Base-by-base conservation (phyloP, 2,329 filamentous ascomycete species). In the Pseudogymnoascus sp. region DNA sequence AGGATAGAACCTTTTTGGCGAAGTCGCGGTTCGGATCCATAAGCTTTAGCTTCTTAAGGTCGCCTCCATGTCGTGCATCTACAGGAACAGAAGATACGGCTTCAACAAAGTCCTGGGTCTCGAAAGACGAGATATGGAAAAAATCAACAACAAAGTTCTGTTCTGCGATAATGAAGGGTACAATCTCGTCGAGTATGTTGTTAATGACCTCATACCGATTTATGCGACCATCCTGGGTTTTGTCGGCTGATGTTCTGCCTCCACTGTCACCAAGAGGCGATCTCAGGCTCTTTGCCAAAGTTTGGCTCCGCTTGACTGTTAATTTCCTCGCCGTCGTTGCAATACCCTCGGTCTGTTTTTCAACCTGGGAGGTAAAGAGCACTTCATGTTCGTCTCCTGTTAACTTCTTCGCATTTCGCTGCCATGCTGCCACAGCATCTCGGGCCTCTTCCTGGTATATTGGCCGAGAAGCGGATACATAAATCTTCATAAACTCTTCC, bases 81-180 rank as follows among this genome's bases (percentile, higher is more conserved):
- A 92, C 91, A 23, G 82, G 78, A 1, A 80, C 80, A 1, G 83
- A 81, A 19, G 83, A 80, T 17, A 97, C 88, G 2, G 88, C 83
- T 68, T 97, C 95, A 1, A 89, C 82, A 72, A 97, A 97, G 72
- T 97, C 93, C 15, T 84, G 77, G 36, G 86, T 87, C 70, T 92
- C 88, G 28, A 93, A 80, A 1, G 91, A 96, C n/a, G 89, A 90
- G 26, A 95, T 86, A 70, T 97, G 93, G 82, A 97, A 97, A 75
- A 97, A 95, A 69, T 96, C 91, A n/a, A 96, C 87, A 60, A 97
- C 81, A 73, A 97, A 99, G 73, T 97, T 97, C 74, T 99, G 93
- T 76, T 99, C 95, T 74, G 93, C 93, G 69, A 91, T 87, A 64
- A 97, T 87, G 63, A 96, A 82, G 5, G 89, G 90, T 50, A 93